A percentile compares a stretch with the other conserved stretches of the same genome.
These are phyloP conservation scores for Macrolepiota fuliginosa DNA, from an alignment of 768 basidiomycete genomes.

Conservation along the genomic window DNA sequence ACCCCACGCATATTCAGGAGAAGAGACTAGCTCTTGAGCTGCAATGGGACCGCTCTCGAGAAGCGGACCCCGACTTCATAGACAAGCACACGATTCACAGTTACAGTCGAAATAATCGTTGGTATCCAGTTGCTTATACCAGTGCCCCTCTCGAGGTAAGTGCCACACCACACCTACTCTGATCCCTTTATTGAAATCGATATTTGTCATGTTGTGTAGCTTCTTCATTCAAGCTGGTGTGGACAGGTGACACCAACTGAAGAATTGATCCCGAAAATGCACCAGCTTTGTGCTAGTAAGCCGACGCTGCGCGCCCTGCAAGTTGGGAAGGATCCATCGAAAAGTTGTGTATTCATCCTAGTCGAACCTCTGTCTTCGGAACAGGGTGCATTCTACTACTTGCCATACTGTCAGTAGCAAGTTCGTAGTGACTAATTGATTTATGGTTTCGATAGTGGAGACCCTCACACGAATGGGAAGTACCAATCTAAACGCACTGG, in stretches of 20 bases:
- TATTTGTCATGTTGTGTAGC: not conserved
- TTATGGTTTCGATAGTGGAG: no score
- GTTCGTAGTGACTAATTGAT: no score
- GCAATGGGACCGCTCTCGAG: not conserved
- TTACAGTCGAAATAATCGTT: not conserved
- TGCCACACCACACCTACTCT: no score
- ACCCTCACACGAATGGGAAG: no score
- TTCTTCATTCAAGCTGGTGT: not conserved
- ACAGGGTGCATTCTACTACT: no score
- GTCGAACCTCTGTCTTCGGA: no score
- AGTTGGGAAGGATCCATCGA: no score
- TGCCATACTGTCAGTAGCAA: no score
- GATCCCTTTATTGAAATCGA: no score
- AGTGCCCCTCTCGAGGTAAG: not conserved
- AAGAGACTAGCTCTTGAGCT: not conserved
- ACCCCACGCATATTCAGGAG: not conserved
- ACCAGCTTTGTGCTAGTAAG: not conserved
- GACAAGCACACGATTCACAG: not conserved
- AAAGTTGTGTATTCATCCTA: no score
- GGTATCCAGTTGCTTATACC: not conserved
- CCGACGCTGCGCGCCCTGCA: not conserved
- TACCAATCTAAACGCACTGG: no score
- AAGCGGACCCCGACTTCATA: not conserved
- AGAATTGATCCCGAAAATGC: not conserved
- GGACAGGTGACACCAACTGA: not conserved